Conservation (phyloP, 306 rosid genomes). For the Medicago truncatula region MtrunA17r5.0-ANR NC_053045.1:57156001-57156500, state of each 20-base stretch:
- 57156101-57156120: slow-evolving; percentile 37
- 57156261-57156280: slow-evolving; percentile 29
- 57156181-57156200: slow-evolving; percentile 19
- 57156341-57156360: slow-evolving; percentile 29
- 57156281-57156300: slow-evolving; percentile 5
- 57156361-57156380: slow-evolving; percentile 38
- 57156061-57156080: slow-evolving; percentile 16
- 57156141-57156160: neutral
- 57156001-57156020: slow-evolving; percentile 2
- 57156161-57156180: slow-evolving; percentile 20
- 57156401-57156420: slow-evolving; percentile 47
- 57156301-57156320: neutral
- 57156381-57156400: slow-evolving; percentile 41
- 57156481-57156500: slow-evolving; percentile 30
- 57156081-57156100: slow-evolving; percentile 8
- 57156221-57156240: slow-evolving; percentile 34
- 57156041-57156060: neutral
- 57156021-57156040: neutral
- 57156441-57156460: slow-evolving; percentile 14
- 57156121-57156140: slow-evolving; percentile 21
- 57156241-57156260: slow-evolving; percentile 19
- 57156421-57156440: slow-evolving; percentile 45
- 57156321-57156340: neutral
- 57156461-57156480: slow-evolving; percentile 21
- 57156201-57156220: slow-evolving; percentile 20